phyloP scores from a whole-genome alignment of 2,329 filamentous ascomycete species.

The Colletotrichum theobromicola region DNA sequence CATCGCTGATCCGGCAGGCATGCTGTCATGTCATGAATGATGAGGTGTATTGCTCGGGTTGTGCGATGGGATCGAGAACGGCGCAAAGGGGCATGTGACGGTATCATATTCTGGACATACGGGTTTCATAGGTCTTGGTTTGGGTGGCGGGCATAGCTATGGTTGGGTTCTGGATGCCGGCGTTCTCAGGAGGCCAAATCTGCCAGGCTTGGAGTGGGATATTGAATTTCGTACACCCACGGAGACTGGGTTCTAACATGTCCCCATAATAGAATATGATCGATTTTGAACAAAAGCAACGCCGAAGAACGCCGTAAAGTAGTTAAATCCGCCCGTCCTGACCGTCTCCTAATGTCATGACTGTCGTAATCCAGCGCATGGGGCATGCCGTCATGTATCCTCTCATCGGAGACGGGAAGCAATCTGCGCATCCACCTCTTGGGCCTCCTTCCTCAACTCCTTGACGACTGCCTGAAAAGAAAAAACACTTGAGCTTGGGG shows the following conservation, averaged over 20 bases:
- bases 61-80: not conserved
- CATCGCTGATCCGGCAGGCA: slow-evolving; percentile 41
- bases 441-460: slow-evolving; percentile 62
- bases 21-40: not conserved
- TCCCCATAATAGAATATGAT: slow-evolving; percentile 9
- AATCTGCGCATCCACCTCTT: slow-evolving; percentile 50
- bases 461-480: slow-evolving; percentile 60
- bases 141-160: not conserved
- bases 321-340: not conserved
- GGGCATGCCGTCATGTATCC: not conserved
- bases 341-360: not conserved
- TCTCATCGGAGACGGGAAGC: slow-evolving; percentile 30
- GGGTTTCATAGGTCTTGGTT: not conserved
- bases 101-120: slow-evolving; percentile 12
- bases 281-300: not conserved
- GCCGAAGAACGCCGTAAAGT: slow-evolving; percentile 3
- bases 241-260: slow-evolving; percentile 1
- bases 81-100: not conserved
- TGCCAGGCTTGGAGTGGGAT: not conserved
- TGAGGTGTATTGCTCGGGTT: not conserved
- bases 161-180: not conserved
- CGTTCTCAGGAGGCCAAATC: not conserved
- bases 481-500: not conserved
- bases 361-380: not conserved
- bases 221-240: not conserved